A percentile compares a stretch with the other conserved stretches of the same genome.
Conservation (phyloP, 306 rosid species). For the Senna siamea region DNA sequence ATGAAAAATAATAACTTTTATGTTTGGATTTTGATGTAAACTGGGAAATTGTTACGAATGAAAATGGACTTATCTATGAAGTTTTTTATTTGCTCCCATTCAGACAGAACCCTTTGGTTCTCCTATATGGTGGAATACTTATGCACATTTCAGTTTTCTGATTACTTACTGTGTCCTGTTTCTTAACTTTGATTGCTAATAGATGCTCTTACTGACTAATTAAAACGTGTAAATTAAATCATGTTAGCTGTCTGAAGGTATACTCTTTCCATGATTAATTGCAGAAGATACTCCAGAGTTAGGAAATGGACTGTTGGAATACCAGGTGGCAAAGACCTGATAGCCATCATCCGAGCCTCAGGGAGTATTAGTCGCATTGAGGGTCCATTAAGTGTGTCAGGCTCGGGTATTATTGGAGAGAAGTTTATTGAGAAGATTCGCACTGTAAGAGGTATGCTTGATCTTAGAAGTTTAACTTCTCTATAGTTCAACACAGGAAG, state of each 20-base stretch:
- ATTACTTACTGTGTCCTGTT: conserved; percentile 30
- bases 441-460: conserved; percentile 73
- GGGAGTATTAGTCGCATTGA: conserved; percentile 80
- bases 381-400: conserved; percentile 59
- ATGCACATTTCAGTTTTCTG: conserved; percentile 16
- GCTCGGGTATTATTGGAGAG: conserved; percentile 78
- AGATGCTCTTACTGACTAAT: conserved; percentile 11
- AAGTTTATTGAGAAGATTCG: conserved; percentile 92
- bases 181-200: conserved; percentile 6
- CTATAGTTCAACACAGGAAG: conserved; percentile 25
- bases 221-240: conserved; percentile 18
- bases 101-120: background rate
- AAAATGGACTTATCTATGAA: background rate
- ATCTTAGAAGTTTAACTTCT: conserved; percentile 32
- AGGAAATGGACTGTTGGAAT: conserved; percentile 81
- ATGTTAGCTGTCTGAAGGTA: conserved; percentile 20
- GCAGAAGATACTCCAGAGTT: conserved; percentile 81
- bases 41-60: background rate
- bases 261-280: conserved; percentile 29
- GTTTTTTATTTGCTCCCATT: background rate
- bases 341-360: conserved; percentile 92
- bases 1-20: background rate
- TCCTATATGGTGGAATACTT: conserved; percentile 17
- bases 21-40: conserved; percentile 12
- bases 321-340: conserved; percentile 77